A percentile compares a stretch with the other conserved stretches of the same genome.
Evolutionary conservation across 495 filamentous ascomycete species (phyloP).

Genomic region (Podospora pseudocomata): DNA sequence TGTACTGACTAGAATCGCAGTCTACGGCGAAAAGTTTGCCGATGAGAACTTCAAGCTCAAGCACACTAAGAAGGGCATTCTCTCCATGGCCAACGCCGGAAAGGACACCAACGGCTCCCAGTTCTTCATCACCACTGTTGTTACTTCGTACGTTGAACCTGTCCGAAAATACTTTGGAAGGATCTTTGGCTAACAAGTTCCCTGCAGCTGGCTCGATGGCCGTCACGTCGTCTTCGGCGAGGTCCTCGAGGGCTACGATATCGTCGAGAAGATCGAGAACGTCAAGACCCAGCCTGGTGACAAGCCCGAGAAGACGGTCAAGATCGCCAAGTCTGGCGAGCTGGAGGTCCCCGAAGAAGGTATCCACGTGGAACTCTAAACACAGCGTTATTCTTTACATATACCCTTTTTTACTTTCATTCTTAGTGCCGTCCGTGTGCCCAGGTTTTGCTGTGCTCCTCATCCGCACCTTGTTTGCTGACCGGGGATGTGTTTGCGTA

Average conservation of each 20-base stretch:
- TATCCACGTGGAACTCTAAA: conserved; percentile 95
- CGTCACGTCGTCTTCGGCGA: conserved; percentile 89
- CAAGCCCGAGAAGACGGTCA: conserved; percentile 68
- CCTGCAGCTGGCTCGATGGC: conserved; percentile 78
- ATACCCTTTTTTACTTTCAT: neutral
- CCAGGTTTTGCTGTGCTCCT: conserved; percentile 2
- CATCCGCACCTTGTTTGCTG: conserved; percentile 4
- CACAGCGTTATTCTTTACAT: conserved; percentile 13
- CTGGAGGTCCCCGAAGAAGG: conserved; percentile 85
- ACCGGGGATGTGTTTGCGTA: neutral
- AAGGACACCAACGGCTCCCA: conserved; percentile 98
- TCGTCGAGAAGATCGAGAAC: conserved; percentile 86
- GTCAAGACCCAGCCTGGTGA: conserved; percentile 65
- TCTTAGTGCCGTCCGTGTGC: neutral
- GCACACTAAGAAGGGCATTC: conserved; percentile 58
- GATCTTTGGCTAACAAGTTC: conserved; percentile 26
- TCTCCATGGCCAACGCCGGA: conserved; percentile 96
- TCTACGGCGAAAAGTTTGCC: conserved; percentile 91
- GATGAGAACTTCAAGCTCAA: conserved; percentile 99
- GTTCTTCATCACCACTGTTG: conserved; percentile 92
- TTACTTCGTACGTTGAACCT: conserved; percentile 63
- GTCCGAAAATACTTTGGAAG: neutral
- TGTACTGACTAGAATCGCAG: conserved; percentile 29
- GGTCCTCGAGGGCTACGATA: conserved; percentile 84
- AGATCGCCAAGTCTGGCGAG: conserved; percentile 94